Evolutionary conservation across 257 asterid species (phyloP), one percentile per base, ranked within the genome.

Genomic region (Ocimum tenuiflorum): DNA sequence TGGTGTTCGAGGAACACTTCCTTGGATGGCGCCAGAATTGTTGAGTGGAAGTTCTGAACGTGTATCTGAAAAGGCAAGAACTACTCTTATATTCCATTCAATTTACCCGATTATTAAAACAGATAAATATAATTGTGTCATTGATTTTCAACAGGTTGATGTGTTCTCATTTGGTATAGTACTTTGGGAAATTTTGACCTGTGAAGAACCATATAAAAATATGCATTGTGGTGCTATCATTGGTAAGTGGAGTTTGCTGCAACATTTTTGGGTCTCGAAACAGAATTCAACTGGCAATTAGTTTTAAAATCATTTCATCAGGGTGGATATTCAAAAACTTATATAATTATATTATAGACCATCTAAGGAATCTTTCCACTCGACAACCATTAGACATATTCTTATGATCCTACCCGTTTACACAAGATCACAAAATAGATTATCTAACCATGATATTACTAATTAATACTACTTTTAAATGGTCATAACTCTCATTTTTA

Each of bases 151-250:
- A 72, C 82, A 85, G 95, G 94, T 88, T 68, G 95, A 88, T 70
- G 95, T 88, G 50, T 88, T 85, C 73, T 88, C 95, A 63, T 88
- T 88, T 35, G 95, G 90, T 64, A 83, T 88, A 66, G 73, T 75
- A 42, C 49, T 85, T 81, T 87, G 95, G 94, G 95, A 88, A 80
- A 85, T 88, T 74, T 73, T 88, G 58, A 88, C 94, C 22, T 87
- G 85, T 42, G 92, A 88, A 65, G 94, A 88, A 68, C 95, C 95
- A 63, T 85, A 88, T 50, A 77, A 88, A n/a, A 83, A 88, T 76
- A 85, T 88, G 94, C 94, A 85, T 63, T 88, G 86, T 72, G 95
- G 90, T 53, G 87, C 86, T 65, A 88, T 88, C 71, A 88, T 88
- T 45, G 95, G 95, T 85, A 64, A 79, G 85, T 69, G 39, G 59